phyloP scores from a whole-genome alignment of 208 protist genomes.

The Leptomonas seymouri region DNA sequence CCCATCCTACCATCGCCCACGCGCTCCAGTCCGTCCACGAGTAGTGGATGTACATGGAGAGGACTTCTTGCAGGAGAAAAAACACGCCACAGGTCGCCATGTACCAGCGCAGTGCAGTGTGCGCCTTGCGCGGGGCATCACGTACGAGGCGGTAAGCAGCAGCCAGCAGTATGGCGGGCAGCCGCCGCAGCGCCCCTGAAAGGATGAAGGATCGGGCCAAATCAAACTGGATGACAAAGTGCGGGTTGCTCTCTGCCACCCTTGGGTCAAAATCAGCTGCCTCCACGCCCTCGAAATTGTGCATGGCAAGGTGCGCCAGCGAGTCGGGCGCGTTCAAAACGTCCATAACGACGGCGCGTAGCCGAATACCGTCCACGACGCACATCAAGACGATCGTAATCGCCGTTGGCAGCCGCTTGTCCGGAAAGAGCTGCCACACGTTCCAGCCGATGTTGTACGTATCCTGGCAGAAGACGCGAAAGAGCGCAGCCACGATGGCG shows the following conservation, averaged over 20 bases:
- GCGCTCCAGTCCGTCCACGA: conserved; percentile 27
- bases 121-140: conserved; percentile 60
- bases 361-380: conserved; percentile 37
- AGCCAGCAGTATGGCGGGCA: conserved; percentile 51
- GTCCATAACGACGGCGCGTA: conserved; percentile 36
- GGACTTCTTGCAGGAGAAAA: conserved; percentile 38
- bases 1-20: conserved; percentile 35
- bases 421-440: conserved; percentile 56
- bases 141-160: conserved; percentile 55
- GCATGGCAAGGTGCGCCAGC: conserved; percentile 32
- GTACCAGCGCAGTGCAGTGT: conserved; percentile 85
- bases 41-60: conserved; percentile 57
- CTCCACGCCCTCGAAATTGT: conserved; percentile 54
- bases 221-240: conserved; percentile 83
- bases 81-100: conserved; percentile 61
- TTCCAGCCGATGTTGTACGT: conserved; percentile 41
- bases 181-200: conserved; percentile 35
- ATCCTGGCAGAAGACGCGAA: conserved; percentile 59
- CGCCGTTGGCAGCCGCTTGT: conserved; percentile 36
- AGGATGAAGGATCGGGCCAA: conserved; percentile 55
- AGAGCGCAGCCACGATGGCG: conserved; percentile 46
- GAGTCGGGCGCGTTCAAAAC: conserved; percentile 31
- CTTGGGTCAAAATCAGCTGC: conserved; percentile 43
- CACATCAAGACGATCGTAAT: conserved; percentile 39
- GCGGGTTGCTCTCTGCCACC: conserved; percentile 54